These are phyloP conservation scores for Friedmanniomyces endolithicus DNA, from an alignment of 495 filamentous ascomycete genomes.

Conservation along the genomic window DNA sequence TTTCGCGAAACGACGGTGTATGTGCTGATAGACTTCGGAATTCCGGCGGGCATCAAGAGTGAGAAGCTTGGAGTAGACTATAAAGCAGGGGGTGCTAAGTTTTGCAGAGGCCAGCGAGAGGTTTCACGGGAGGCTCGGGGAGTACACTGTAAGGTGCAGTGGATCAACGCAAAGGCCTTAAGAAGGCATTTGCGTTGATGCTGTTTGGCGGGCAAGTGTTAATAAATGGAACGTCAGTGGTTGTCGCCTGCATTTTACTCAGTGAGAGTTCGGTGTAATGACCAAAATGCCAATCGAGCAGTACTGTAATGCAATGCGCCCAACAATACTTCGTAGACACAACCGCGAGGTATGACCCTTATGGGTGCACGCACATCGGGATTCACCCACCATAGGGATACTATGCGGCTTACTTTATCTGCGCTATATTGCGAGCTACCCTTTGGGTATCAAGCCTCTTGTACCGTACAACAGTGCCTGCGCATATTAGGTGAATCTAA, in stretches of 20 bases:
- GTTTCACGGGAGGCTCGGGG: background rate
- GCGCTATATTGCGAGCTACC: background rate
- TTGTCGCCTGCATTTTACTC: background rate
- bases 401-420: background rate
- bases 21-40: background rate
- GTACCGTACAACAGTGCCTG: background rate
- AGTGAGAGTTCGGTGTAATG: background rate
- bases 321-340: background rate
- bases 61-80: background rate
- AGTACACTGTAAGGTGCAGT: background rate
- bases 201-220: background rate
- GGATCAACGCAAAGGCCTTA: background rate
- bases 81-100: background rate
- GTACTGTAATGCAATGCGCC: background rate
- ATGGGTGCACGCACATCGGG: background rate
- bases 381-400: background rate
- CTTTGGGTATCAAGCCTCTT: background rate
- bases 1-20: background rate
- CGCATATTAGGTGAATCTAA: background rate
- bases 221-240: background rate
- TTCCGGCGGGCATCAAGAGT: background rate
- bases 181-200: background rate
- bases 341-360: background rate
- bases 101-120: background rate
- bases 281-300: background rate